Conservation (phyloP, 1,284 basidiomycete genomes). For the Ganoderma leucocontextum region DNA sequence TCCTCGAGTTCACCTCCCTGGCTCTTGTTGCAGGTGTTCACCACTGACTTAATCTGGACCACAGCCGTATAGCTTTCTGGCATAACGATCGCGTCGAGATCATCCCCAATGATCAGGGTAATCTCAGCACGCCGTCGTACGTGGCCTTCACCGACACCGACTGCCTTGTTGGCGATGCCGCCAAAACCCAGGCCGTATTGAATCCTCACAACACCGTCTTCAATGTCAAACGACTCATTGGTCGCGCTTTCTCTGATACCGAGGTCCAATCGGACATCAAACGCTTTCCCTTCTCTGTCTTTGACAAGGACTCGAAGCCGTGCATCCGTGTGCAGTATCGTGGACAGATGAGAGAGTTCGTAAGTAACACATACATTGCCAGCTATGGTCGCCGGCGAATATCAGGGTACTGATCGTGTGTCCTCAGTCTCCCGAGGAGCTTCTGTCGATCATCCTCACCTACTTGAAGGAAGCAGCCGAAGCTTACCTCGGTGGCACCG, state of each 20-base stretch:
- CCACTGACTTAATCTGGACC: background rate
- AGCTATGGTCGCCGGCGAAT: background rate
- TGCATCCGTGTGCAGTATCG: slow-evolving; percentile 90
- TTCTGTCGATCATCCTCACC: slow-evolving; percentile 95
- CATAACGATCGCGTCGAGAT: background rate
- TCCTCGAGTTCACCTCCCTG: background rate
- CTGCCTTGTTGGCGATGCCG: background rate
- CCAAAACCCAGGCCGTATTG: background rate
- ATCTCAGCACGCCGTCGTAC: background rate
- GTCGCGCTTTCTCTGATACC: background rate
- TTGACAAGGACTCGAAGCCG: slow-evolving; percentile 87
- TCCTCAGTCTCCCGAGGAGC: slow-evolving; percentile 89
- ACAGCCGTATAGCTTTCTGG: background rate
- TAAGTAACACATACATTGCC: slow-evolving; percentile 51
- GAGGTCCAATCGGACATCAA: background rate
- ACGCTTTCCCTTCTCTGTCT: slow-evolving; percentile 88
- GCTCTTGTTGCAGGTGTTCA: no score
- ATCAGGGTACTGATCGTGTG: no score
- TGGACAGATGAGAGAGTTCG: slow-evolving; percentile 92
- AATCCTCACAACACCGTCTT: background rate
- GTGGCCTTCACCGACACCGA: background rate
- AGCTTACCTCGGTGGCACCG: slow-evolving; percentile 88
- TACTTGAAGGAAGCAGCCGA: slow-evolving; percentile 99
- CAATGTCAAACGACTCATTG: background rate
- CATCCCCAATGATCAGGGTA: background rate